Base-by-base conservation (phyloP, 2,329 filamentous ascomycete genomes). In the Colletotrichum lupini region DNA sequence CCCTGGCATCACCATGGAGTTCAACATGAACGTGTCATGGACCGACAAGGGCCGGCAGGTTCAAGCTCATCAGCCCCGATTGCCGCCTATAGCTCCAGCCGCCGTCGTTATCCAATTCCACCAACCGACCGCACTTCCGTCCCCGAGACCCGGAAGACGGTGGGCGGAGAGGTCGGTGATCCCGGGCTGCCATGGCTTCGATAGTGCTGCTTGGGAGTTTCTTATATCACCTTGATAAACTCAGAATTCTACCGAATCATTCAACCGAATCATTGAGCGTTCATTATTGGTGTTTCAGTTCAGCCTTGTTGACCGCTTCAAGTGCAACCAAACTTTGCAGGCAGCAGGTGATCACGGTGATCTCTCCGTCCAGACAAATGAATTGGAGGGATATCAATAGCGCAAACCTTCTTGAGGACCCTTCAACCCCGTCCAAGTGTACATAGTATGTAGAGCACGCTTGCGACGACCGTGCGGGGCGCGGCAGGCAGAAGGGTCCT, bases 271-370 rank as follows among this genome's bases (percentile, higher is more conserved):
- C 32, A 46, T 56, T 24, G 19, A 65, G 70, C 55, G n/a, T 49
- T 73, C 42, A 30, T 26, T 16, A 62, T 65, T 56, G 37, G 55
- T 49, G 60, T 71, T 73, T 57, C 67, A 70, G 60, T 66, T 70
- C 71, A 73, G 71, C 67, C 67, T 73, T 70, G 60, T 66, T 73
- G 67, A 66, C 70, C 60, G 60, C 70, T 73, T 26, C 56, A 57
- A 32, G 55, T 66, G 19, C 55, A 22, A 35, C 56, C 56, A 57
- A 64, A 73, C 46, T 71, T 35, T 70, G 60, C 61, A 64, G 55
- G 46, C 56, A 28, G 49, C 71, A 73, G 67, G 22, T 73, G 71
- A 71, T 71, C 60, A 37, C 67, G 71, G 67, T 66, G 60, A 73
- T 70, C 67, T 73, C 46, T 73, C 67, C 67, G 67, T 61, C 56